These are phyloP conservation scores for Fraxinus sp. DNA, from an alignment of 305 asterid species.

Conservation along the genomic window DNA sequence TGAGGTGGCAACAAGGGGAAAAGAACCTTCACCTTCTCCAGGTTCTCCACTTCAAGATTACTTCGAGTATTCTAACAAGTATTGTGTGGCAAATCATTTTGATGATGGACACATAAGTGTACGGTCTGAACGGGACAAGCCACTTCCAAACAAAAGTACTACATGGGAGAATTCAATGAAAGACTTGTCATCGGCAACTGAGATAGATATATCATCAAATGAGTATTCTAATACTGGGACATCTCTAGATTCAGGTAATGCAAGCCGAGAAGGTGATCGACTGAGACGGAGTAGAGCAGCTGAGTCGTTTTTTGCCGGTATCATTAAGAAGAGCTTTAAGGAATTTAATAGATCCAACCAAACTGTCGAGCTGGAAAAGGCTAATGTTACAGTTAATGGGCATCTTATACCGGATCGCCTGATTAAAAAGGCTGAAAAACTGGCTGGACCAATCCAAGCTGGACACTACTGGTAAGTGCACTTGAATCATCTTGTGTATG, in stretches of 20 bases:
- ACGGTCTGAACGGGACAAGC: constrained; percentile 41
- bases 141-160: constrained; percentile 29
- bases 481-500: neutral
- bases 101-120: constrained; percentile 56
- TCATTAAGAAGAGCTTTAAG: constrained; percentile 49
- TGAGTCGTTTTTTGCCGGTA: constrained; percentile 53
- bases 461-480: constrained; percentile 55
- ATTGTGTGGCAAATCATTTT: constrained; percentile 28
- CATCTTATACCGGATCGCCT: constrained; percentile 35
- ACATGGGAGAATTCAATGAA: constrained; percentile 37
- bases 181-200: constrained; percentile 58
- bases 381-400: constrained; percentile 45
- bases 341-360: constrained; percentile 28
- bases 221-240: constrained; percentile 69
- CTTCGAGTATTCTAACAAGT: constrained; percentile 63
- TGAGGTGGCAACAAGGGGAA: constrained; percentile 37
- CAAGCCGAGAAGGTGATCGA: constrained; percentile 48
- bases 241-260: constrained; percentile 62
- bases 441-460: constrained; percentile 51
- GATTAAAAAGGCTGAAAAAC: constrained; percentile 45
- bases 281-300: constrained; percentile 42
- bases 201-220: constrained; percentile 69
- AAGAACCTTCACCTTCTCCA: constrained; percentile 44
- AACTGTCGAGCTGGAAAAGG: constrained; percentile 29
- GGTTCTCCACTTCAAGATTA: constrained; percentile 73